phyloP scores from a whole-genome alignment of 345 rosid species.

The Punica granatum region DNA sequence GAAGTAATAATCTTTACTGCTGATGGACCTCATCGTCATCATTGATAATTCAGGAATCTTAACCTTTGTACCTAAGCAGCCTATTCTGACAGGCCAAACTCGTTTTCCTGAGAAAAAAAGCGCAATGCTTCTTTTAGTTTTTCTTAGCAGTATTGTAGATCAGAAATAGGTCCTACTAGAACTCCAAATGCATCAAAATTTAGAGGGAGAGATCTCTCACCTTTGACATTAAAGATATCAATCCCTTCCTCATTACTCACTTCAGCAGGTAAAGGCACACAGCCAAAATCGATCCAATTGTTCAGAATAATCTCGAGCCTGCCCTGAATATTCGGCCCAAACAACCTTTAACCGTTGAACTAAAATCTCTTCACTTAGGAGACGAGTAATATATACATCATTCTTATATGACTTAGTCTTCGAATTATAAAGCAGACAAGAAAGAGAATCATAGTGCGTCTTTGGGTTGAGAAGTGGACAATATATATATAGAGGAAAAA shows the following conservation, averaged over 20 bases:
- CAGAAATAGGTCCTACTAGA: neutral
- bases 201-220: conserved; percentile 20
- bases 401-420: neutral
- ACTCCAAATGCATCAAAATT: neutral
- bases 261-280: conserved; percentile 64
- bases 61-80: conserved; percentile 31
- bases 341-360: conserved; percentile 9
- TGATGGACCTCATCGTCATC: conserved; percentile 39
- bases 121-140: neutral
- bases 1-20: conserved; percentile 37
- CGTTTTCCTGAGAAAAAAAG: conserved; percentile 7
- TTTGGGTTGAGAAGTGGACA: neutral
- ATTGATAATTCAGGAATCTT: conserved; percentile 32
- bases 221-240: conserved; percentile 44
- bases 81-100: conserved; percentile 52
- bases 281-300: conserved; percentile 51
- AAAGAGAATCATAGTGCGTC: neutral
- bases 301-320: conserved; percentile 75
- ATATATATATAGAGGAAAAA: neutral
- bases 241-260: conserved; percentile 69
- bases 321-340: conserved; percentile 34
- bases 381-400: neutral
- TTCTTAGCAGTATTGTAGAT: neutral
- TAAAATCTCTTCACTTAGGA: neutral
- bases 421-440: neutral